Conservation (phyloP, 2,329 filamentous ascomycete genomes). For the Penicillium digitatum region DNA sequence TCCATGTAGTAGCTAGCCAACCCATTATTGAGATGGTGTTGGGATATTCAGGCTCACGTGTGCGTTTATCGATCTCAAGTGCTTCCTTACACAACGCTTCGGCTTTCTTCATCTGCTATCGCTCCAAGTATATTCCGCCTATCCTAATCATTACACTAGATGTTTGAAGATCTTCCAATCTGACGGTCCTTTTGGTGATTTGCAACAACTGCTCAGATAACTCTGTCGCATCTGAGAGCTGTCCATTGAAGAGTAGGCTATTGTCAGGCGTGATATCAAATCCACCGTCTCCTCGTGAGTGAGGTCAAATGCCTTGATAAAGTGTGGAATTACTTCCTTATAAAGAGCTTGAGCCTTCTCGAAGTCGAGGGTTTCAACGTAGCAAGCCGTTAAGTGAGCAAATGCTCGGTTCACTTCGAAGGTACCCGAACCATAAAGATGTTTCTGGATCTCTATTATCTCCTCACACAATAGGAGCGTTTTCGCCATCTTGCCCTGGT, state of each 20-base stretch:
- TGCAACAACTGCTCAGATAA: background rate
- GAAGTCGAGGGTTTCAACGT: background rate
- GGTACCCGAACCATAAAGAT: background rate
- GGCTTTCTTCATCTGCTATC: background rate
- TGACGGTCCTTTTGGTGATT: background rate
- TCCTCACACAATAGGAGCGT: background rate
- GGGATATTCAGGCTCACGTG: background rate
- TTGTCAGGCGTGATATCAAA: background rate
- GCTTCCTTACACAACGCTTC: background rate
- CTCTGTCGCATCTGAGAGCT: slow-evolving; percentile 1
- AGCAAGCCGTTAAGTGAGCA: background rate
- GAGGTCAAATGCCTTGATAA: background rate
- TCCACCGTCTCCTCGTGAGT: background rate
- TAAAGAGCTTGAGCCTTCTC: background rate
- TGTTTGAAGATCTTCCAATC: background rate
- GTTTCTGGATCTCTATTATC: background rate
- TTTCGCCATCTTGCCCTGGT: background rate
- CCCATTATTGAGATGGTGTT: background rate
- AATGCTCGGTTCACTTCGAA: background rate
- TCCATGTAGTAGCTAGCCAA: background rate
- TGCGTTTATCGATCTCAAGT: background rate
- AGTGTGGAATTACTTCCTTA: background rate
- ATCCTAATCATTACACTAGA: background rate
- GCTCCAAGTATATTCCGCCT: background rate
- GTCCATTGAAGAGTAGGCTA: background rate